Evolutionary conservation across 2,329 filamentous ascomycete species (phyloP), one percentile per base, ranked within the genome.

Genomic region (Penicillium fuscoglaucum): DNA sequence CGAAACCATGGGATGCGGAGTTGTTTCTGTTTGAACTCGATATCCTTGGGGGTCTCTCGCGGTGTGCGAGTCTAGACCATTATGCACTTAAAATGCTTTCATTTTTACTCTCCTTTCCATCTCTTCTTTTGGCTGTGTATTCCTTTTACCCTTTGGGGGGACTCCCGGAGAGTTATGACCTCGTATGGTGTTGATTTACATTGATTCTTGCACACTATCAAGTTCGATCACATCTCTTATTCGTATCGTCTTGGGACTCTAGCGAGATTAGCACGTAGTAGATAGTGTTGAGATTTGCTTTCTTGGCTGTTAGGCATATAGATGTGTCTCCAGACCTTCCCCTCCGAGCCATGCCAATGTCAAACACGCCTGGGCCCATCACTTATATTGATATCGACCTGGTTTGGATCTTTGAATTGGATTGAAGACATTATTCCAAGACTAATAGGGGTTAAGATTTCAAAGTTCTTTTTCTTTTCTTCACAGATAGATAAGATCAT

Each of bases 1-100:
- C 61, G 67, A 68, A 69, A 74, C 70, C 71, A 71, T 70, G 68
- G 73, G 72, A 71, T 74, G 71, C 64, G 74, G 72, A 74, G 72
- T 74, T 73, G 64, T 70, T 68, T 64, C 58, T 61, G 57, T 66
- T 66, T 66, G 61, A 63, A 66, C 60, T 67, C 65, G 65, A 68
- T 68, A 68, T 68, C 66, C 66, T 65, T 52, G 64, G 63, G 68
- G 70, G 70, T 70, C 68, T 67, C 63, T 67, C 65, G 66, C 62
- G 48, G 56, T 57, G 52, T 58, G 66, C 66, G 66, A 70, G 68
- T 61, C 53, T 71, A 72, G 69, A 70, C 68, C 69, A 69, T 66
- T 45, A 61, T 69, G 66, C 66, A 60, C 65, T 67, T 61, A 65
- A 64, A 70, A 68, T 65, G 58, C 60, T 62, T 60, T 60, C 57